These are phyloP conservation scores for Fusarium sp. DNA, from an alignment of 2,329 filamentous ascomycete species.

Conservation along the genomic window DNA sequence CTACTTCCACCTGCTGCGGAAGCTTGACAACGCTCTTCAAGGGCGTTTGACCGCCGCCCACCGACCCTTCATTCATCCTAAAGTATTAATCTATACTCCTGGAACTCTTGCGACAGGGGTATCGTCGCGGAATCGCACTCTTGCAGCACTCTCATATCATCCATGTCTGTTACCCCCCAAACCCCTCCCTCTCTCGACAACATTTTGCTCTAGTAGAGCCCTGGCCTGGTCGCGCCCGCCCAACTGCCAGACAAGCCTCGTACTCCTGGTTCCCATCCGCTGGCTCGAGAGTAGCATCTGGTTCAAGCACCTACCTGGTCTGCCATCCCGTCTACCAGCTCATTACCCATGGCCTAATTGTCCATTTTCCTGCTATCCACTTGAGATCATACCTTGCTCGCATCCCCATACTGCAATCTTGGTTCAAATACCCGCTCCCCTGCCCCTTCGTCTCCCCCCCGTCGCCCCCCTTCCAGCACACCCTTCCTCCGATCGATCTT, in stretches of 20 bases:
- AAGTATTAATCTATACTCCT: conserved; percentile 42
- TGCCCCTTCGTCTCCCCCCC: conserved; percentile 46
- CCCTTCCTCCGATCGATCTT: too few relatives aligned
- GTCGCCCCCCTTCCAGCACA: too few relatives aligned
- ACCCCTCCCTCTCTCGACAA: conserved; percentile 23
- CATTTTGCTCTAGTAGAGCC: conserved; percentile 29
- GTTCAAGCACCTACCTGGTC: conserved; percentile 40
- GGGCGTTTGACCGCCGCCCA: conserved; percentile 40
- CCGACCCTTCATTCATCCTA: conserved; percentile 45
- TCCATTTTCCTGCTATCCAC: conserved; percentile 50
- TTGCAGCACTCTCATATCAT: conserved; percentile 41
- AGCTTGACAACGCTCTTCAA: conserved; percentile 36
- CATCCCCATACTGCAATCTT: conserved; percentile 49
- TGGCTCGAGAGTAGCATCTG: conserved; percentile 37
- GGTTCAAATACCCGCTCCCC: conserved; percentile 54
- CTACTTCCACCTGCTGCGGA: conserved; percentile 6
- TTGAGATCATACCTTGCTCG: conserved; percentile 52
- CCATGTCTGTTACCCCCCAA: conserved; percentile 38
- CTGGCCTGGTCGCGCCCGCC: conserved; percentile 36
- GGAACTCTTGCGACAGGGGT: conserved; percentile 43
- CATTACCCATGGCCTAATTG: conserved; percentile 47
- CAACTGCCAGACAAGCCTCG: conserved; percentile 46
- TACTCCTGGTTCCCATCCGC: conserved; percentile 43
- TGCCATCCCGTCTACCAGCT: conserved; percentile 49
- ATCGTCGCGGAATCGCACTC: conserved; percentile 36